phyloP scores from a whole-genome alignment of 2,329 filamentous ascomycete species.

The Ophiostoma populinum region DNA sequence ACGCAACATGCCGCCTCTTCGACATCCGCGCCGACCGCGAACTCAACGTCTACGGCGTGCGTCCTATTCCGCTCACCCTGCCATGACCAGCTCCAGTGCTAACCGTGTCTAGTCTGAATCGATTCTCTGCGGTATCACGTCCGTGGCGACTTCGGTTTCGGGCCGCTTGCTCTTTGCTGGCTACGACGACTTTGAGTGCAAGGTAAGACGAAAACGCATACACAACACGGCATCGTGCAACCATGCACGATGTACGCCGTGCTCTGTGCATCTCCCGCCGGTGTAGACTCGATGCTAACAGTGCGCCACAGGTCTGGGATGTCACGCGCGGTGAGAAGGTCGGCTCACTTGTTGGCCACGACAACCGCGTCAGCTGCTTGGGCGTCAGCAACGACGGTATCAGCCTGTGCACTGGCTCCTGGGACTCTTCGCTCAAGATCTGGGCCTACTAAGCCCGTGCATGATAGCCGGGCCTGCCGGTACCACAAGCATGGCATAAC shows the following conservation, averaged over 20 bases:
- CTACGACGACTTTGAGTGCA: slow-evolving; percentile 99
- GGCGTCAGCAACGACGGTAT: slow-evolving; percentile 98
- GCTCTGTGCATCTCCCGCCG: background rate
- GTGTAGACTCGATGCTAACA: slow-evolving; percentile 12
- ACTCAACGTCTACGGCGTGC: slow-evolving; percentile 50
- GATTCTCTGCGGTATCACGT: slow-evolving; percentile 94
- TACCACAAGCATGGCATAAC: background rate
- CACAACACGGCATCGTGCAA: background rate
- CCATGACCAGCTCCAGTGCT: slow-evolving; percentile 6
- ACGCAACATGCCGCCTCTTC: slow-evolving; percentile 91
- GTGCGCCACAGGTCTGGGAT: slow-evolving; percentile 67
- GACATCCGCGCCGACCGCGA: slow-evolving; percentile 90
- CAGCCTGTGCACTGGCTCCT: slow-evolving; percentile 97
- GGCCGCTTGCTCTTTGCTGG: slow-evolving; percentile 89
- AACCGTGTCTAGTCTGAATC: slow-evolving; percentile 59
- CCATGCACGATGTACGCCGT: background rate
- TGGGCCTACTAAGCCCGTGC: slow-evolving; percentile 61
- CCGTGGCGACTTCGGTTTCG: slow-evolving; percentile 93
- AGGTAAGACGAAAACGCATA: slow-evolving; percentile 42
- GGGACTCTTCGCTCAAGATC: slow-evolving; percentile 94
- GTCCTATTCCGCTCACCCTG: slow-evolving; percentile 16
- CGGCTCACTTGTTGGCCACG: slow-evolving; percentile 87
- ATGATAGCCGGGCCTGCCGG: no score
- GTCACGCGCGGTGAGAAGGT: slow-evolving; percentile 92
- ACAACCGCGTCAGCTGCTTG: slow-evolving; percentile 96